Evolutionary conservation across 768 basidiomycete genomes (phyloP).

Genomic region (Xerocomellus intermedius): DNA sequence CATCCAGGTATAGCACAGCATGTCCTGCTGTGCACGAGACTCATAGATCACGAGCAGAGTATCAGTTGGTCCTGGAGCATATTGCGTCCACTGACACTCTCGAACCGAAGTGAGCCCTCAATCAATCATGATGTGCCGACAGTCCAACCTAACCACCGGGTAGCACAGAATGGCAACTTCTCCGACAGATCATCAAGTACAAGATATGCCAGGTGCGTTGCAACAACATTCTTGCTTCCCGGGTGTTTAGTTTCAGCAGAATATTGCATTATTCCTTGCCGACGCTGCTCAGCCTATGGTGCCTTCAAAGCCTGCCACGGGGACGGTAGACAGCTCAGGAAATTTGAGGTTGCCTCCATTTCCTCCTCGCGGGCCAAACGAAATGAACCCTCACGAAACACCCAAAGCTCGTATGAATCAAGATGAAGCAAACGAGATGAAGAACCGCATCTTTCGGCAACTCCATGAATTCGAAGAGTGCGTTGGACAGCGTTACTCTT

Average conservation of each 20-base stretch:
- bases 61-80: conserved; percentile 55
- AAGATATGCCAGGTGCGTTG: conserved; percentile 61
- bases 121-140: neutral
- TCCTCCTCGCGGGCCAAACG: conserved; percentile 52
- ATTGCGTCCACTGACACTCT: conserved; percentile 65
- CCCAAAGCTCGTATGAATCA: conserved; percentile 60
- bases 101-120: conserved; percentile 46
- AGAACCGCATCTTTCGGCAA: conserved; percentile 55
- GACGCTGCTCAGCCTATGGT: conserved; percentile 38
- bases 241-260: conserved; percentile 34
- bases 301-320: conserved; percentile 40
- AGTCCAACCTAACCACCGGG: conserved; percentile 11
- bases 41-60: conserved; percentile 40
- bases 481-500: conserved; percentile 23
- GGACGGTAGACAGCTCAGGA: conserved; percentile 38
- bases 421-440: conserved; percentile 58
- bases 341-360: conserved; percentile 75
- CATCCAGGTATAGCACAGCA: conserved; percentile 42
- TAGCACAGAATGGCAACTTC: conserved; percentile 67
- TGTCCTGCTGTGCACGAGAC: neutral
- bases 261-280: conserved; percentile 47
- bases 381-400: conserved; percentile 49
- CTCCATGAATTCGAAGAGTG: conserved; percentile 77
- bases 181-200: conserved; percentile 71
- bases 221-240: neutral